Conservation (phyloP, 169 alveolate genomes). For the Hammondia hammondi region DNA sequence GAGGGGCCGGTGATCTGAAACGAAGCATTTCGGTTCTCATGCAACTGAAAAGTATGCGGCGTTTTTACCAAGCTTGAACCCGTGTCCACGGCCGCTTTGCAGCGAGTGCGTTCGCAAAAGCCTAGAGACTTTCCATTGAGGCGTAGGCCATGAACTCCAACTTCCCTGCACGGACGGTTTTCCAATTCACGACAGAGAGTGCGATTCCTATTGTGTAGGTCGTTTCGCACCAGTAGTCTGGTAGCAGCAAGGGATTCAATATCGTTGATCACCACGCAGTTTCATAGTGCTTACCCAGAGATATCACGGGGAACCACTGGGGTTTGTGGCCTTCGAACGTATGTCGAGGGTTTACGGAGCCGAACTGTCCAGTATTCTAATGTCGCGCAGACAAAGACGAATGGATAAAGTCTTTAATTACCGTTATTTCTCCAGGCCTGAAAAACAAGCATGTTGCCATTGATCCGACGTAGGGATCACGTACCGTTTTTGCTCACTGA, state of each 20-base stretch:
- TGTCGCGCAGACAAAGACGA: conserved; percentile 14
- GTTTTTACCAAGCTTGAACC: conserved; percentile 86
- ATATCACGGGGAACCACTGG: conserved; percentile 90
- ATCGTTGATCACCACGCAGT: background rate
- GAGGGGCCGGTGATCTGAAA: conserved; percentile 87
- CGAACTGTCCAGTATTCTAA: conserved; percentile 81
- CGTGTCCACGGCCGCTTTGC: conserved; percentile 92
- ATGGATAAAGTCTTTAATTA: background rate
- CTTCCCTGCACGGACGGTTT: conserved; percentile 86
- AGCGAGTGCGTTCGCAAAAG: conserved; percentile 76
- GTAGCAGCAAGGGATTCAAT: background rate
- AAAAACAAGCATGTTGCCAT: conserved; percentile 30
- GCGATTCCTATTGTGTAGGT: background rate
- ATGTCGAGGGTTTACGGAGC: conserved; percentile 88
- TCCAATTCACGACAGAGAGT: background rate
- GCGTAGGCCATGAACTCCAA: conserved; percentile 82
- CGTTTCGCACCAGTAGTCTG: conserved; percentile 18
- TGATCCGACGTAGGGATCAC: background rate
- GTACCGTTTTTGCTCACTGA: conserved; percentile 57
- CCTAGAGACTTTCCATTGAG: conserved; percentile 79
- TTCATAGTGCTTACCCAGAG: conserved; percentile 75
- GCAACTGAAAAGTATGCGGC: background rate
- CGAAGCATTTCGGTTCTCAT: background rate
- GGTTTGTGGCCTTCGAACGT: conserved; percentile 83
- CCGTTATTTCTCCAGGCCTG: conserved; percentile 74